phyloP scores from a whole-genome alignment of 2,329 filamentous ascomycete species.

The Huntiella bhutanensis region DNA sequence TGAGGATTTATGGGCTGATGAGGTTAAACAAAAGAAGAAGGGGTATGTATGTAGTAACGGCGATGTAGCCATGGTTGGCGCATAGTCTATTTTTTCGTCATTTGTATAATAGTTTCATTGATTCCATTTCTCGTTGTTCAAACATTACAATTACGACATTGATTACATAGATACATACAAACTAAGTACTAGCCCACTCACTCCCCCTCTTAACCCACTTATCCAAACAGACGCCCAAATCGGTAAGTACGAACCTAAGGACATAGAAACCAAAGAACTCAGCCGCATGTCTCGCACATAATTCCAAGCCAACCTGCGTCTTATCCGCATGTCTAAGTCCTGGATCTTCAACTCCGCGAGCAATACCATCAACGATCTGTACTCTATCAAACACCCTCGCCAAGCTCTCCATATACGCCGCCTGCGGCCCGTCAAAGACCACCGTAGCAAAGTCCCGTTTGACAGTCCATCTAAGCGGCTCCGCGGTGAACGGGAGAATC shows the following conservation, averaged over 20 bases:
- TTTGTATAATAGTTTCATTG: slow-evolving; percentile 1
- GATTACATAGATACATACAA: background rate
- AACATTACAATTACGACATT: background rate
- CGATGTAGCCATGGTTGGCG: slow-evolving; percentile 10
- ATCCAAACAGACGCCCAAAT: slow-evolving; percentile 70
- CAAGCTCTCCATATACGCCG: slow-evolving; percentile 77
- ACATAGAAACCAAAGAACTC: slow-evolving; percentile 98
- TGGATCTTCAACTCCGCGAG: slow-evolving; percentile 86
- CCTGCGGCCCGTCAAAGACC: slow-evolving; percentile 65
- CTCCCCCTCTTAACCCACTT: slow-evolving; percentile 94
- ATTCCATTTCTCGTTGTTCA: background rate
- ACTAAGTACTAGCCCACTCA: slow-evolving; percentile 57
- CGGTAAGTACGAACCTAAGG: slow-evolving; percentile 80
- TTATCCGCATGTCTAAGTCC: slow-evolving; percentile 79
- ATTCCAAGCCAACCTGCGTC: slow-evolving; percentile 85
- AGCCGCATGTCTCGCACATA: slow-evolving; percentile 80
- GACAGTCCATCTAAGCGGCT: slow-evolving; percentile 45
- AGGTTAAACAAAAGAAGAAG: slow-evolving; percentile 8
- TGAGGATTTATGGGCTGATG: slow-evolving; percentile 41
- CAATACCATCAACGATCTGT: slow-evolving; percentile 85
- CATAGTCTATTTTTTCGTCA: background rate
- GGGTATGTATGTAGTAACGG: background rate
- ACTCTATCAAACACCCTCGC: slow-evolving; percentile 83
- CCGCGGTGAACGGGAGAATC: slow-evolving; percentile 57
- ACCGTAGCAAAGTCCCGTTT: slow-evolving; percentile 52